Conservation (phyloP, 75 land plant species). For the Selaginella tamariscina region DNA sequence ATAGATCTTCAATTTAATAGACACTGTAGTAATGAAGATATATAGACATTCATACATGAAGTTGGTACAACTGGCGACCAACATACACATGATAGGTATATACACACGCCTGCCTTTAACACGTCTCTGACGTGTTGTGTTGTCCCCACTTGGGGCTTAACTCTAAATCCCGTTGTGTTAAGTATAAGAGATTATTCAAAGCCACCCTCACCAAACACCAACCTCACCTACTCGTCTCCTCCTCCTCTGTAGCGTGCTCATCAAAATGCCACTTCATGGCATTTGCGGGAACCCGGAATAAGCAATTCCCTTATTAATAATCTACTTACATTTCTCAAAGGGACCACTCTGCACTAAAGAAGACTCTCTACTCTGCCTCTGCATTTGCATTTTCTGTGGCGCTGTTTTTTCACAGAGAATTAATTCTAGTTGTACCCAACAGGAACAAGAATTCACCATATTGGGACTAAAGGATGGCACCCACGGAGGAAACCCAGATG, state of each 20-base stretch:
- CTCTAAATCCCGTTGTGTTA: too few relatives aligned
- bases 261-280: neutral
- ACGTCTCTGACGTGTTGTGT: too few relatives aligned
- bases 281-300: neutral
- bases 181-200: neutral
- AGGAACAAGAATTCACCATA: neutral
- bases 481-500: neutral
- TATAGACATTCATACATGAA: too few relatives aligned
- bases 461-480: neutral
- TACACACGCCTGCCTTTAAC: too few relatives aligned
- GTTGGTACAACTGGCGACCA: too few relatives aligned
- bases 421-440: neutral
- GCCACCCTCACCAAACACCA: neutral
- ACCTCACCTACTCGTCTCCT: neutral
- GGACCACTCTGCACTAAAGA: neutral
- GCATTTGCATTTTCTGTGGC: neutral
- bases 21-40: too few relatives aligned
- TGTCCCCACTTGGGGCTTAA: too few relatives aligned
- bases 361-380: neutral
- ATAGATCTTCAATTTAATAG: too few relatives aligned
- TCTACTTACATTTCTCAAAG: neutral
- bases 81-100: too few relatives aligned
- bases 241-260: neutral
- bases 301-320: too few relatives aligned
- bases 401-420: neutral